These are phyloP conservation scores for Citrus sinensis DNA, from an alignment of 345 rosid species.

Conservation along the genomic window DNA sequence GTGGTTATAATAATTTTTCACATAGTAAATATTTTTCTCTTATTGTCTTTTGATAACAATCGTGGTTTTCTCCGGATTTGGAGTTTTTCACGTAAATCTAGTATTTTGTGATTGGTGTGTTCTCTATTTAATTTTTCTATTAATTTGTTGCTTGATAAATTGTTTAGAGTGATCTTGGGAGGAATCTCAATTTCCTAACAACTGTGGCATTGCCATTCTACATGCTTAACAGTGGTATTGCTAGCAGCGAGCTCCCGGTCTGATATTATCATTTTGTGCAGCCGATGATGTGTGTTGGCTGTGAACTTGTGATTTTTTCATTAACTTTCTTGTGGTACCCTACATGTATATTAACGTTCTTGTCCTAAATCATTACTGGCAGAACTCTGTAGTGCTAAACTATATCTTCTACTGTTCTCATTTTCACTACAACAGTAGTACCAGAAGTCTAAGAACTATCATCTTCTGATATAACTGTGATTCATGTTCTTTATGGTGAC, in stretches of 20 bases:
- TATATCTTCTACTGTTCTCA: neutral
- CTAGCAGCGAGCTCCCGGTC: neutral
- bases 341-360: neutral
- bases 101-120: too few species aligned
- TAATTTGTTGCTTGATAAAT: too few species aligned
- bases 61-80: too few species aligned
- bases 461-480: too few species aligned
- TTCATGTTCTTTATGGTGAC: neutral
- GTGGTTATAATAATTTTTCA: too few species aligned
- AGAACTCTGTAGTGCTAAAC: neutral
- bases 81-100: too few species aligned
- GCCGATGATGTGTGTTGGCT: neutral
- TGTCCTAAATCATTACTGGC: neutral
- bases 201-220: neutral
- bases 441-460: neutral
- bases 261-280: neutral
- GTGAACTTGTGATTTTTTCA: neutral
- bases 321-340: neutral
- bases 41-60: rapidly evolving
- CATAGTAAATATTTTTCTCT: too few species aligned
- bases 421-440: neutral
- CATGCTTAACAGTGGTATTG: neutral
- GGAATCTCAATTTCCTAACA: too few species aligned
- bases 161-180: too few species aligned
- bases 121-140: too few species aligned